A percentile compares a stretch with the other conserved stretches of the same genome.
phyloP scores from a whole-genome alignment of 257 asterid genomes.

The Avicennia marina region DNA sequence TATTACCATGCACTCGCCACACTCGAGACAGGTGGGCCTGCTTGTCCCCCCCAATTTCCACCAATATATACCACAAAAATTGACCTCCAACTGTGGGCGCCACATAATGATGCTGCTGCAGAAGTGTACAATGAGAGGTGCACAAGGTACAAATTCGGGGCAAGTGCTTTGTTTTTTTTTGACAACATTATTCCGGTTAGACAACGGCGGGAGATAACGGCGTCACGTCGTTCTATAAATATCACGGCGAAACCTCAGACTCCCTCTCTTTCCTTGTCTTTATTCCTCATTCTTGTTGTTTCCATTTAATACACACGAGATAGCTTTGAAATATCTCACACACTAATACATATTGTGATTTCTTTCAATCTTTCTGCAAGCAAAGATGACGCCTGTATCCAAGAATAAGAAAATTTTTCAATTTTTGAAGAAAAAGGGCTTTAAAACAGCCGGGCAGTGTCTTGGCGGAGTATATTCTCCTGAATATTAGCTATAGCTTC shows the following conservation, averaged over 20 bases:
- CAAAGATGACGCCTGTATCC: conserved; percentile 30
- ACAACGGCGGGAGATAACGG: conserved; percentile 49
- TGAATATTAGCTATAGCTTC: neutral
- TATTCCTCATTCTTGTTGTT: conserved; percentile 25
- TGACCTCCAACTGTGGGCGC: conserved; percentile 27
- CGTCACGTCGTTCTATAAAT: conserved; percentile 58
- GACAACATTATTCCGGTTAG: conserved; percentile 45
- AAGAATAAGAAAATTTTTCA: conserved; percentile 20
- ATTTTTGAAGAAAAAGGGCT: neutral
- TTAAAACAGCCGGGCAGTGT: conserved; percentile 10
- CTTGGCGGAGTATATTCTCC: conserved; percentile 27
- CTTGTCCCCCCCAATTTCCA: conserved; percentile 42
- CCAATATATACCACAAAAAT: conserved; percentile 27
- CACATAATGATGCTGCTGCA: conserved; percentile 14
- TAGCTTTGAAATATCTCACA: neutral
- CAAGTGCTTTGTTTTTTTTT: neutral
- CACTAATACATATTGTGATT: neutral
- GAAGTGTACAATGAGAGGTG: conserved; percentile 19
- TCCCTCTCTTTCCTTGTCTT: conserved; percentile 45
- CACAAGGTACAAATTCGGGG: conserved; percentile 28
- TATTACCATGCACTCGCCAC: conserved; percentile 17
- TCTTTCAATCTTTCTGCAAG: neutral
- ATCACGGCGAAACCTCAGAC: conserved; percentile 23
- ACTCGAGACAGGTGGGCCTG: conserved; percentile 57
- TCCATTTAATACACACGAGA: conserved; percentile 20